A percentile compares a stretch with the other conserved stretches of the same genome.
phyloP scores from a whole-genome alignment of 2,329 filamentous ascomycete species.

The Fusarium proliferatum region DNA sequence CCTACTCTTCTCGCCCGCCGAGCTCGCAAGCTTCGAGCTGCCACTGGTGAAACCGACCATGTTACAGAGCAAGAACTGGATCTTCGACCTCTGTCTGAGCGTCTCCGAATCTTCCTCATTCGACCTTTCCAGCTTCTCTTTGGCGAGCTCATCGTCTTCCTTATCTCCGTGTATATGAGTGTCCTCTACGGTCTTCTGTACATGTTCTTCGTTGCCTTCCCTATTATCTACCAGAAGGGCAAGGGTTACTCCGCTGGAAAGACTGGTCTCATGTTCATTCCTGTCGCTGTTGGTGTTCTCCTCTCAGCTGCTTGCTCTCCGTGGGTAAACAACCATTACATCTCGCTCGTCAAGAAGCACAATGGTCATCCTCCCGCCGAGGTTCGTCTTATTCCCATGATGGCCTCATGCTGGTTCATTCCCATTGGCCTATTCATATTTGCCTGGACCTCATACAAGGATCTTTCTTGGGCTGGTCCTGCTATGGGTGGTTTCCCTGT shows the following conservation, averaged over 20 bases:
- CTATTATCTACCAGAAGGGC: slow-evolving; percentile 78
- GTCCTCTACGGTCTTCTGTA: slow-evolving; percentile 80
- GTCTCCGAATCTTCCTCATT: slow-evolving; percentile 78
- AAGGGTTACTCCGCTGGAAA: slow-evolving; percentile 81
- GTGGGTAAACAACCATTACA: slow-evolving; percentile 83
- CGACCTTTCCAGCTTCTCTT: slow-evolving; percentile 89
- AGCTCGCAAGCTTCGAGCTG: slow-evolving; percentile 76
- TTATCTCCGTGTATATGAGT: slow-evolving; percentile 87
- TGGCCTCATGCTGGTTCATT: slow-evolving; percentile 79
- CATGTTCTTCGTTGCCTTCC: slow-evolving; percentile 80
- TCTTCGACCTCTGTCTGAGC: slow-evolving; percentile 73
- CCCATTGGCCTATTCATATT: slow-evolving; percentile 69
- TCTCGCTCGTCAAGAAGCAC: slow-evolving; percentile 70
- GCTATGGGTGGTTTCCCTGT: slow-evolving; percentile 77
- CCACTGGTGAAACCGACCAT: slow-evolving; percentile 73
- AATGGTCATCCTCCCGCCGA: slow-evolving; percentile 82
- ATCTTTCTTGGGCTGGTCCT: slow-evolving; percentile 77
- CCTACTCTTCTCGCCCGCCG: slow-evolving; percentile 78
- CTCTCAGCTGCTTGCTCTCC: slow-evolving; percentile 74
- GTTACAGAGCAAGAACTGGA: slow-evolving; percentile 88
- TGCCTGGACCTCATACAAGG: slow-evolving; percentile 71
- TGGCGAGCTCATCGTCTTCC: slow-evolving; percentile 83
- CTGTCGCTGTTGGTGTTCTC: slow-evolving; percentile 80
- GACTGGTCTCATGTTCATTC: slow-evolving; percentile 89
- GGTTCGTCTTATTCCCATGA: slow-evolving; percentile 83